Base-by-base conservation (phyloP, 2,329 filamentous ascomycete species). In the Xylariaceae sp. region DNA sequence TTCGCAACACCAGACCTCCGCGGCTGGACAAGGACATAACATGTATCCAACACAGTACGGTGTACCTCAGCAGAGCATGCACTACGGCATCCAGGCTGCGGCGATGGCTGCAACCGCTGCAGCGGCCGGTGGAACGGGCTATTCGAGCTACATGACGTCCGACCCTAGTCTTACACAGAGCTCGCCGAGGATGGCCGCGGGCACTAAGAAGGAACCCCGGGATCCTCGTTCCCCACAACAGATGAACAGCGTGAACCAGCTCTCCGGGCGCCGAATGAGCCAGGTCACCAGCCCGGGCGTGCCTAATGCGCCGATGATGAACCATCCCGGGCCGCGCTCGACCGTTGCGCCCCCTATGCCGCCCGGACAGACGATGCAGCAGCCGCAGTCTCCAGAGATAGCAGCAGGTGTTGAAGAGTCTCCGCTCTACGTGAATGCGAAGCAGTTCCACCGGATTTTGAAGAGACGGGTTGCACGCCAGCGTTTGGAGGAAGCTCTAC, bases 381-480 rank as follows among this genome's bases (percentile, higher is more conserved):
- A 84, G 51, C 83, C 85, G 2, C 86, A 90, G 63, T 93, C 91
- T 0, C 90, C 91, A 6, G 92, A 97, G 72, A 85, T 94, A 68
- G 83, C 88, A 1, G 79, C 88, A 2, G 80, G 82, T 11, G 82
- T 83, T 11, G 94, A 97, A 73, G 94, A 99, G 72, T 93, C 93
- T 0, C 94, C 94, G 0, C 79, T 99, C 0, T 99, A 99, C 68
- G 94, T 99, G 70, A 99, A 99, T 70, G 94, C 94, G 4, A 99
- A 99, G 74, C 94, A 99, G 71, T 99, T 99, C 68, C 94, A 99
- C 73, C 89, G 94, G 30, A 99, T 99, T 53, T 77, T 99, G 57
- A 97, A 99, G 80, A 85, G 94, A 59, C 85, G 94, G 60, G 91
- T 97, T 64, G 94, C 94, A 5, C 85, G 94, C 39, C 94, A 97